A percentile compares a stretch with the other conserved stretches of the same genome.
Conservation (phyloP, 1,139 yeast genomes). For the Saccharomyces pastorianus region DNA sequence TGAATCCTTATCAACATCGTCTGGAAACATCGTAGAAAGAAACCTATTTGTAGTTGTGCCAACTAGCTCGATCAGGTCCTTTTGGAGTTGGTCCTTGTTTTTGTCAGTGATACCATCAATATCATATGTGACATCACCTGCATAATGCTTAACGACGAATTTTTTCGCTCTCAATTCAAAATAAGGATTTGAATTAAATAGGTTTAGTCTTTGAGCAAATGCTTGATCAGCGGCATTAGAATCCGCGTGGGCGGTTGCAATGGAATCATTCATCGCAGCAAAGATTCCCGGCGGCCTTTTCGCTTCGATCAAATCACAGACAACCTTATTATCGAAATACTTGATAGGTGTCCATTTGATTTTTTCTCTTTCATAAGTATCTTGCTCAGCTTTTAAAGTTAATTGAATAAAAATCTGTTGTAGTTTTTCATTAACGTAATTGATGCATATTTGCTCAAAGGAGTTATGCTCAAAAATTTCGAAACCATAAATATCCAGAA, state of each 20-base stretch:
- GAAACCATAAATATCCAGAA: constrained; percentile 95
- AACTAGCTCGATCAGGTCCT: constrained; percentile 75
- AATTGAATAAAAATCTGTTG: constrained; percentile 95
- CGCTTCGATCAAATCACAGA: constrained; percentile 93
- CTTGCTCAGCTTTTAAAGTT: constrained; percentile 94
- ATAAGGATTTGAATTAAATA: constrained; percentile 76
- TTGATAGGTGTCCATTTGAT: constrained; percentile 97
- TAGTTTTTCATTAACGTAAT: constrained; percentile 91
- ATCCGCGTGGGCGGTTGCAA: constrained; percentile 98
- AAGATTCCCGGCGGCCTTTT: constrained; percentile 94
- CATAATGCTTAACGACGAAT: constrained; percentile 90
- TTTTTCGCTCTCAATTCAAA: constrained; percentile 85
- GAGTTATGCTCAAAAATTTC: constrained; percentile 96
- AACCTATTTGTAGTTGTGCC: constrained; percentile 65
- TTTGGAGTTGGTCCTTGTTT: constrained; percentile 88
- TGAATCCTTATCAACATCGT: constrained; percentile 59
- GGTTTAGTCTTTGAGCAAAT: constrained; percentile 82
- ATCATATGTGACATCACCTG: constrained; percentile 96
- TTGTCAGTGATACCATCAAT: constrained; percentile 90
- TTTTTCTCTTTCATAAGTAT: constrained; percentile 89
- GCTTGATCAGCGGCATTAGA: constrained; percentile 95
- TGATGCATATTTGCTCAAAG: constrained; percentile 93
- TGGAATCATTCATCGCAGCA: constrained; percentile 93
- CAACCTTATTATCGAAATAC: constrained; percentile 91
- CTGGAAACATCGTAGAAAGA: constrained; percentile 65